Percentiles rank a stretch among this genome's conserved stretches.
Conservation (phyloP, 108 stramenopile species). For the Nitzschia sp. region DNA sequence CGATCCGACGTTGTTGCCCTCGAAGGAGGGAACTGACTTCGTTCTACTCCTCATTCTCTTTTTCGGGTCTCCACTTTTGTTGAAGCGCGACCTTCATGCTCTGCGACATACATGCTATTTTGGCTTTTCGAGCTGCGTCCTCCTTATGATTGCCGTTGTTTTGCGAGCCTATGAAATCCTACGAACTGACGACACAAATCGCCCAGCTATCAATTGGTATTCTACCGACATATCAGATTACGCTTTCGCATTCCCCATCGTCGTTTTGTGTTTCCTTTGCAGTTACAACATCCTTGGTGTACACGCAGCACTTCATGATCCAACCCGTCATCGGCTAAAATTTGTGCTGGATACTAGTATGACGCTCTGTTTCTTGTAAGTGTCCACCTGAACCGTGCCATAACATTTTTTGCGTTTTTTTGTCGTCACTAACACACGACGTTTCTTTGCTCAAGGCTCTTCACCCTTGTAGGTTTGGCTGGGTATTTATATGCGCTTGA, state of each 20-base stretch:
- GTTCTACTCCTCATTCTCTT: conserved; percentile 44
- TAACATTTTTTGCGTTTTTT: too few relatives aligned
- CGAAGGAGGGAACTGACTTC: conserved; percentile 25
- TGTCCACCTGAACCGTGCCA: not conserved
- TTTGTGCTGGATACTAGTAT: conserved; percentile 40
- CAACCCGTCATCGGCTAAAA: conserved; percentile 50
- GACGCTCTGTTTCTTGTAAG: conserved; percentile 32
- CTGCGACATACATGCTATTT: conserved; percentile 75
- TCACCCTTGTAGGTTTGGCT: conserved; percentile 48
- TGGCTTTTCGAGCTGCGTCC: conserved; percentile 54
- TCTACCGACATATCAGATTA: conserved; percentile 28
- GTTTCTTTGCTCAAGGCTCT: conserved; percentile 30
- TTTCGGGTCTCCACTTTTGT: conserved; percentile 47
- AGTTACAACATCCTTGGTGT: conserved; percentile 68
- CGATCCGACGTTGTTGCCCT: conserved; percentile 6
- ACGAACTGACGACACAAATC: not conserved
- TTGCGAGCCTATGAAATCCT: conserved; percentile 15
- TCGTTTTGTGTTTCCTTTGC: conserved; percentile 56
- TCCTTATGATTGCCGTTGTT: conserved; percentile 45
- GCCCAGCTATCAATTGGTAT: conserved; percentile 6
- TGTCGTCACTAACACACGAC: too few relatives aligned
- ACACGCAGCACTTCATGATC: conserved; percentile 50
- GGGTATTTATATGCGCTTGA: conserved; percentile 58
- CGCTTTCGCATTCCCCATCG: conserved; percentile 63
- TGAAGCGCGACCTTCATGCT: conserved; percentile 64